Conservation (phyloP, 129 eudicot genomes). For the Oenanthe sinensis region DNA sequence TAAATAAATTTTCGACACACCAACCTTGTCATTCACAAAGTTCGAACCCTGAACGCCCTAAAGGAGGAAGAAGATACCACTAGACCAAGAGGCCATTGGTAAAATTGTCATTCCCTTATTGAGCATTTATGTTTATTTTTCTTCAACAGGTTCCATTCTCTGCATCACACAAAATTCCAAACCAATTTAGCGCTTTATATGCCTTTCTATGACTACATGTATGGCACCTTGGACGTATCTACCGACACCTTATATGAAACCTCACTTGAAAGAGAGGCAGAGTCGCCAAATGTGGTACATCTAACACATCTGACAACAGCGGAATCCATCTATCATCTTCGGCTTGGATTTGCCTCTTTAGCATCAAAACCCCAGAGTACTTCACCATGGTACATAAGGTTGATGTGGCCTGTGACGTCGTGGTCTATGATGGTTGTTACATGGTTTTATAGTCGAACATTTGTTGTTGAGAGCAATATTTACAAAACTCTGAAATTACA, state of each 20-base stretch:
- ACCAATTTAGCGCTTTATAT: constrained; percentile 56
- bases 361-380: constrained; percentile 40
- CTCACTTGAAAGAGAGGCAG: constrained; percentile 31
- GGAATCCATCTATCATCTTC: constrained; percentile 48
- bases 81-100: too few relatives aligned
- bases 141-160: constrained; percentile 44
- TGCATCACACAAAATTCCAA: constrained; percentile 62
- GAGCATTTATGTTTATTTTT: background rate
- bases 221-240: constrained; percentile 49
- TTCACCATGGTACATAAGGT: constrained; percentile 42
- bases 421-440: constrained; percentile 39
- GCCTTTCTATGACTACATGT: constrained; percentile 59
- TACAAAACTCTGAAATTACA: constrained; percentile 38
- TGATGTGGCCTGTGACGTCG: constrained; percentile 50
- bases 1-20: too few relatives aligned
- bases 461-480: constrained; percentile 40
- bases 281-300: constrained; percentile 37
- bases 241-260: constrained; percentile 38
- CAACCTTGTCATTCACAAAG: too few relatives aligned
- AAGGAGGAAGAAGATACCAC: too few relatives aligned
- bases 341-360: constrained; percentile 46
- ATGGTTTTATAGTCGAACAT: constrained; percentile 31
- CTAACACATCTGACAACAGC: constrained; percentile 52
- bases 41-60: too few relatives aligned
- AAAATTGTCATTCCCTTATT: too few relatives aligned